Base-by-base conservation (phyloP, 2,329 filamentous ascomycete species). In the Sphaerulina vaccinii region DNA sequence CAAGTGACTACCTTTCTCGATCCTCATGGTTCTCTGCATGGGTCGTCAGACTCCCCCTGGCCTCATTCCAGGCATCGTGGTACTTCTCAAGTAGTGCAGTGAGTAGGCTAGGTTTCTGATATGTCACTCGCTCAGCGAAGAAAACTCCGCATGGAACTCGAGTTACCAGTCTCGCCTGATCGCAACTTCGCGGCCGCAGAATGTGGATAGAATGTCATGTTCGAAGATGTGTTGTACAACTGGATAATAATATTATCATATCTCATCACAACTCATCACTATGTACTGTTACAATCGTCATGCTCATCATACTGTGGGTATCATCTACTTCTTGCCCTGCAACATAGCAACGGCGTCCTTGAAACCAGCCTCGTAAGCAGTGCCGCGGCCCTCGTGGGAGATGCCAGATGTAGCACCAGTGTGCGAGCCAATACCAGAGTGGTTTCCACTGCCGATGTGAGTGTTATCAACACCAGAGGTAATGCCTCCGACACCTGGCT, bases 391-490 rank as follows among this genome's bases (percentile, higher is more conserved):
- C 19, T 16, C 21, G 19, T 42, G n/a, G n/a, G 39, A 27, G 39
- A 23, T 15, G 5, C 21, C 21, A 24, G 18, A 11, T 37, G 27
- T 38, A 11, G 27, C 13, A 11, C 23, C 19, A 10, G 29, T 51
- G 22, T 45, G 15, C 29, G 41, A 51, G 13, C 39, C 48, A 15
- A 29, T 23, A 5, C 22, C 47, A 37, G 38, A 42, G 39, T 50
- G 38, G 39, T 11, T 37, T 16, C 15, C 32, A 22, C 44, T 48
- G 36, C 44, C 35, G 27, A 48, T 2, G 36, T 48, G 44, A 9
- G 36, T 48, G 27, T 51, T 32, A 18, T 45, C 45, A 23, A 51
- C 48, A 36, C 48, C 48, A n/a, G 46, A 43, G 8, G 50, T 47
- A 10, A 52, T 29, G 27, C 41, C 46, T 21, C 29, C 22, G 13